Evolutionary conservation across 2,329 filamentous ascomycete species (phyloP), one percentile per base, ranked within the genome.

Genomic region (Zymoseptoria ardabiliae): DNA sequence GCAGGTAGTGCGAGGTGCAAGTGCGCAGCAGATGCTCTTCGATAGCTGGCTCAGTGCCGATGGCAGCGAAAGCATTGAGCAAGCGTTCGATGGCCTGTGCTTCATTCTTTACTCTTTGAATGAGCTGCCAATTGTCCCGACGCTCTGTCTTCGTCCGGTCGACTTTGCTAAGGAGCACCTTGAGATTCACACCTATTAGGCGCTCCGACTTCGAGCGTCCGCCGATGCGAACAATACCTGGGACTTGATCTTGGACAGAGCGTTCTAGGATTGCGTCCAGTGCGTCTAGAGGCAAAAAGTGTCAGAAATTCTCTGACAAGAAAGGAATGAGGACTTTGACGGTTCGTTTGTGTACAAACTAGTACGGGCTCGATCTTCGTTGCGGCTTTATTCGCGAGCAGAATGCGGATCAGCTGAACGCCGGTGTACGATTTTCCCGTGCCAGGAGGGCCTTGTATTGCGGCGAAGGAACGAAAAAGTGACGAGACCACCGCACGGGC

Each of bases 401-500:
- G 68, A 0, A 77, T 71, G 56, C 85, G 84, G 0, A 83, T 81
- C 1, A 86, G 75, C 1, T 88, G 73, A 0, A 87, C 84, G 0
- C 89, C 89, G 2, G 90, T 81, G 62, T 89, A 89, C 0, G 87
- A 90, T 64, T 92, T 92, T 0, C 89, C 89, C 0, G 87, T 91
- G 0, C 84, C 87, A 65, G 88, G 89, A 1, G 89, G 89, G 0
- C 88, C 88, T 74, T 90, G 87, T 1, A 91, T 87, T 0, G 86
- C 70, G 53, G 82, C 84, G 0, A 90, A 71, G 0, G 73, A 72
- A 7, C 79, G 79, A 0, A 69, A 74, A 0, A 91, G 65, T 0
- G 83, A 82, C 17, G 78, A 71, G 2, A 83, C 61, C 0, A 91
- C 68, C 1, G 86, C 85, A 0, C 75, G 65, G 0, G 79, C 72